phyloP scores from a whole-genome alignment of 208 protist species.

The Crithidia acanthocephali region DNA sequence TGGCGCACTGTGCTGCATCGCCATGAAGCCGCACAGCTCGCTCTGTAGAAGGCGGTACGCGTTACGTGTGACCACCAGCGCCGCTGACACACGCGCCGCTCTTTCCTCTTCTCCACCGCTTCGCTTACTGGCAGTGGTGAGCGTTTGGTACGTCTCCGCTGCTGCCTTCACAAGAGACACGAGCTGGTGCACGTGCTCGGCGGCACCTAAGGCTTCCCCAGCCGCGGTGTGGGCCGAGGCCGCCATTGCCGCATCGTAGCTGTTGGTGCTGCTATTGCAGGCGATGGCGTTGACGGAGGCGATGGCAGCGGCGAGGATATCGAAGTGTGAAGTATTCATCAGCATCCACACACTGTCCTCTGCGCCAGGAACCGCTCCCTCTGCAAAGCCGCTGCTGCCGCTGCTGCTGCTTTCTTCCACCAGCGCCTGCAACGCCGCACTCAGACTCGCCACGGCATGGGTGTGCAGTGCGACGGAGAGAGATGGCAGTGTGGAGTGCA shows the following conservation, averaged over 20 bases:
- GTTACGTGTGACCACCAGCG: constrained; percentile 60
- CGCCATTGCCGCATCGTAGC: background rate
- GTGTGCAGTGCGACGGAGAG: constrained; percentile 25
- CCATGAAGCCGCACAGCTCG: constrained; percentile 52
- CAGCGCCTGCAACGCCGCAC: constrained; percentile 6
- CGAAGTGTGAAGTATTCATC: constrained; percentile 25
- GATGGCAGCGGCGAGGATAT: constrained; percentile 22
- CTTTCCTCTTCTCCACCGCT: constrained; percentile 4
- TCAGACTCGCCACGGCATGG: constrained; percentile 20
- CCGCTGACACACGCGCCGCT: constrained; percentile 33
- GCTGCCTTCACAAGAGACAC: constrained; percentile 15
- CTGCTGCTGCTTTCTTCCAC: background rate
- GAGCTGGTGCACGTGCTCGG: constrained; percentile 21
- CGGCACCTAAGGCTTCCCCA: constrained; percentile 13
- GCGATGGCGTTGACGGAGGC: constrained; percentile 22
- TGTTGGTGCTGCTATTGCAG: constrained; percentile 3
- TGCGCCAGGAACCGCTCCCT: background rate
- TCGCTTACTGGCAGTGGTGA: background rate
- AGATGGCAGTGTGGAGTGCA: constrained; percentile 29
- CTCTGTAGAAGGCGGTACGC: constrained; percentile 60
- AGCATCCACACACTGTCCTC: constrained; percentile 9
- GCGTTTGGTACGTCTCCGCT: background rate
- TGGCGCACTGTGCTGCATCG: background rate
- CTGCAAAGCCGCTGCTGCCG: background rate
- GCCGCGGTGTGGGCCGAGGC: background rate